These are phyloP conservation scores for Fusarium sublunatum DNA, from an alignment of 2,329 filamentous ascomycete species.

Conservation along the genomic window DNA sequence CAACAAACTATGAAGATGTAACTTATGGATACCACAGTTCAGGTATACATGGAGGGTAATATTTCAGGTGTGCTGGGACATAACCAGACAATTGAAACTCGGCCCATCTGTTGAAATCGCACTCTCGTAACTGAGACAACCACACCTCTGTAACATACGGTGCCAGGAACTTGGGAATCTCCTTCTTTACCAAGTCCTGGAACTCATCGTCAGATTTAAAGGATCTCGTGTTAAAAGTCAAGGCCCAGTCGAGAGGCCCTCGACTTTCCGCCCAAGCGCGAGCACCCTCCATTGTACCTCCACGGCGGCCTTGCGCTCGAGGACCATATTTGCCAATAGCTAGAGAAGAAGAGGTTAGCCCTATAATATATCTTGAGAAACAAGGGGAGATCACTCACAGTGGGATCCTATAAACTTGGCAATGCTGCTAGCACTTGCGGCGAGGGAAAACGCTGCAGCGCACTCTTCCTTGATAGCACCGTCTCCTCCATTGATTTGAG, in stretches of 20 bases:
- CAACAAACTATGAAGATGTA: too few species aligned
- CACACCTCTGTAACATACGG: neutral
- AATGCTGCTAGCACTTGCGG: constrained; percentile 31
- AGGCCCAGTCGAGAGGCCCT: constrained; percentile 19
- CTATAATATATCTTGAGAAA: fast-evolving
- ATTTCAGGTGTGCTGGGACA: too few species aligned
- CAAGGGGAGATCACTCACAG: constrained; percentile 2
- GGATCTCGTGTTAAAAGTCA: constrained; percentile 33
- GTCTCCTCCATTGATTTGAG: constrained; percentile 21
- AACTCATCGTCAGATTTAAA: constrained; percentile 15
- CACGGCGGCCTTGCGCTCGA: constrained; percentile 3
- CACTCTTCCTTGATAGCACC: constrained; percentile 39
- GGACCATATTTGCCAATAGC: constrained; percentile 18
- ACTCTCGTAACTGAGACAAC: too few species aligned
- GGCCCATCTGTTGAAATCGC: too few species aligned
- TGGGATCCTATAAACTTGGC: constrained; percentile 22
- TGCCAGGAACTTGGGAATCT: neutral
- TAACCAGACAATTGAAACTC: too few species aligned
- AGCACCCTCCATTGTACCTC: constrained; percentile 21
- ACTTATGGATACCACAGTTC: too few species aligned
- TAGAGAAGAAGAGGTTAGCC: neutral
- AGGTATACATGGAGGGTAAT: too few species aligned
- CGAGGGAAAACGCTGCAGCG: constrained; percentile 22
- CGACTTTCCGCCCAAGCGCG: constrained; percentile 9
- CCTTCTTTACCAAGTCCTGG: constrained; percentile 2